Conservation (phyloP, 1,284 basidiomycete species). For the Sporisorium sorghi region DNA sequence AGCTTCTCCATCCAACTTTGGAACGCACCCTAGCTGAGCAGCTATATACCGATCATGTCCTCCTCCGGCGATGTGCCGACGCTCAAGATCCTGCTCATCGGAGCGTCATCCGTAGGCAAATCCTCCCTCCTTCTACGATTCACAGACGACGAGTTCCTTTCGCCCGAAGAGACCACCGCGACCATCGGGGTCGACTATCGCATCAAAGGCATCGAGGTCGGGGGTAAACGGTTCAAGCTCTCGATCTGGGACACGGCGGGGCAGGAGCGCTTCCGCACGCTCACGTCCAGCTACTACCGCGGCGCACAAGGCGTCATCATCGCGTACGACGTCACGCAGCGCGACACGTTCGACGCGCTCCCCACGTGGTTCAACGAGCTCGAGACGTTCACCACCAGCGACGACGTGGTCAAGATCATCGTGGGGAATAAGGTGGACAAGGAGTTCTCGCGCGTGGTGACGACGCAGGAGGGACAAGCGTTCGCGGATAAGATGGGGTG, state of each 20-base stretch:
- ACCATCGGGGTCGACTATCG: conserved; percentile 81
- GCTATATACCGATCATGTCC: conserved; percentile 15
- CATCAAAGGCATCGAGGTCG: conserved; percentile 72
- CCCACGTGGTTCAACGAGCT: conserved; percentile 93
- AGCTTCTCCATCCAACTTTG: neutral
- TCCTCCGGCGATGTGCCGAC: conserved; percentile 58
- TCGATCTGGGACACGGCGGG: conserved; percentile 72
- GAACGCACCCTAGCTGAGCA: neutral
- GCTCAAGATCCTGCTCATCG: conserved; percentile 74
- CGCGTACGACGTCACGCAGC: conserved; percentile 92
- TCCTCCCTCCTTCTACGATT: conserved; percentile 89
- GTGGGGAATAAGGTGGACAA: conserved; percentile 94
- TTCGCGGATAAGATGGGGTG: conserved; percentile 86
- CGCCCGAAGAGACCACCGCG: conserved; percentile 91
- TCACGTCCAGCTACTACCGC: conserved; percentile 90
- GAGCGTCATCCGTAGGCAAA: conserved; percentile 89
- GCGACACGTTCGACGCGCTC: conserved; percentile 90
- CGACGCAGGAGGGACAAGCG: conserved; percentile 80
- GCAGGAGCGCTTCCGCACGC: conserved; percentile 75
- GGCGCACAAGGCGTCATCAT: conserved; percentile 94
- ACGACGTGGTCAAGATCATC: conserved; percentile 90
- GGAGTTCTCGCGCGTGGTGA: conserved; percentile 88
- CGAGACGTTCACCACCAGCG: conserved; percentile 81
- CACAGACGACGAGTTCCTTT: conserved; percentile 94
- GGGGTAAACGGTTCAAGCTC: conserved; percentile 73